These are phyloP conservation scores for Stereum hirsutum DNA, from an alignment of 1,284 basidiomycete species.

Conservation along the genomic window DNA sequence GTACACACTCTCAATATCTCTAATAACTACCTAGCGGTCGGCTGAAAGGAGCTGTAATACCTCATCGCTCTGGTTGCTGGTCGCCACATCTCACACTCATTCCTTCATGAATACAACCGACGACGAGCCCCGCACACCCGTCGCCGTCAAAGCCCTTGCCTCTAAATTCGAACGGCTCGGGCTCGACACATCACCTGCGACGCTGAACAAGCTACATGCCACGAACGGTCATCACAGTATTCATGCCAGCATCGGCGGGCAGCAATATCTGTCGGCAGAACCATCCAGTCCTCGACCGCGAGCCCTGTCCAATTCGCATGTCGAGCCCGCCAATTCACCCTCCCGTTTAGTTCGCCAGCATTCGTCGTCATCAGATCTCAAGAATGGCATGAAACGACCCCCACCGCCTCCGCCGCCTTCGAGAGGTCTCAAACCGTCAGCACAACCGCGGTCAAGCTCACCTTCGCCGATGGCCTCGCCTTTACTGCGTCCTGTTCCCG, in stretches of 20 bases:
- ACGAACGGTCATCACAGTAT: conserved; percentile 13
- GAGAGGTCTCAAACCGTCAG: conserved; percentile 32
- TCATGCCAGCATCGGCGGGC: too few species aligned
- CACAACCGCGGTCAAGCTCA: too few species aligned
- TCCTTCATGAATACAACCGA: conserved; percentile 7
- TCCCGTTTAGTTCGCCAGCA: conserved; percentile 27
- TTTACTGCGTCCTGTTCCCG: conserved; percentile 33
- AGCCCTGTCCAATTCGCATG: conserved; percentile 26
- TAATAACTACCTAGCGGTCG: too few species aligned
- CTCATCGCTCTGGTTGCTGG: neutral
- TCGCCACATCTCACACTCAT: neutral
- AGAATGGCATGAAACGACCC: conserved; percentile 27
- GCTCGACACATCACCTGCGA: conserved; percentile 14
- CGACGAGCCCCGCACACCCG: conserved; percentile 39
- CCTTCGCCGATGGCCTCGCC: conserved; percentile 30
- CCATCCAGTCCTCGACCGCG: conserved; percentile 28
- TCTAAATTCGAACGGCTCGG: conserved; percentile 61
- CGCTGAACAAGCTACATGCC: conserved; percentile 6
- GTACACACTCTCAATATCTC: too few species aligned
- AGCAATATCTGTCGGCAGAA: conserved; percentile 21
- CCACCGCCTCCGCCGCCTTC: conserved; percentile 54
- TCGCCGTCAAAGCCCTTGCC: conserved; percentile 56
- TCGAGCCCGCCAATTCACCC: conserved; percentile 13
- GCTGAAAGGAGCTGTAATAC: too few species aligned
- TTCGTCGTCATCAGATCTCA: conserved; percentile 47